Base-by-base conservation (phyloP, 208 protist species). In the Lotmaria passim region DNA sequence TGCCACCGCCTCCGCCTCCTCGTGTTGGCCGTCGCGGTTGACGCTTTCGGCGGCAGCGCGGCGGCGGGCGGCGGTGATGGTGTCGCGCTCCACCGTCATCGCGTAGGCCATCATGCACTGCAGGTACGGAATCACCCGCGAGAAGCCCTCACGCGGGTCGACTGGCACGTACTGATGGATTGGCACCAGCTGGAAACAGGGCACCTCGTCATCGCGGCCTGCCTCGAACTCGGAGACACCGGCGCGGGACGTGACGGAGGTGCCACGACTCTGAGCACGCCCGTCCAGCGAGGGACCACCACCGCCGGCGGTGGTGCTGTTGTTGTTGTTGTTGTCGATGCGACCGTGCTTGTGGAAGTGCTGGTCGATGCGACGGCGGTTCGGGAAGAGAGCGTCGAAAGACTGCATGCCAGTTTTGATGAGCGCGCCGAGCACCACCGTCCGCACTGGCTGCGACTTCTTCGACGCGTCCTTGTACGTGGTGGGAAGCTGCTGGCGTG, bases 91-190 rank as follows among this genome's bases (percentile, higher is more conserved):
- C 7, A 60, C 23, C 39, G 57, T 61, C 30, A 53, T 47, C 17
- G 41, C 68, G 26, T 66, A 67, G 28, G 58, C 59, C 38, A 74
- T 60, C 66, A 86, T 70, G 51, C 71, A 81, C 73, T 84, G 81
- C 72, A 92, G 36, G 47, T 83, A 85, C 6, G 86, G 83, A 56
- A 92, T 83, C 31, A 87, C 66, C 0, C 63, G 57, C 12, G 76
- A 50, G 61, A 92, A 75, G 30, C 71, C 61, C 23, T 73, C 50
- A 12, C 67, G 65, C 6, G 72, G 74, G 63, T 84, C 78, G 7
- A 78, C 80, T 8, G 86, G 86, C 34, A 87, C 65, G 68, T 78
- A 69, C 51, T 89, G 83, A 52, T 89, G 86, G 21, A 92, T 71
- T 15, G 86, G 75, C 57, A 74, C 65, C 34, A 86, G 76, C 59